A percentile compares a stretch with the other conserved stretches of the same genome.
Evolutionary conservation across 768 basidiomycete species (phyloP).

Genomic region (Strobilomyces echinocephalus): DNA sequence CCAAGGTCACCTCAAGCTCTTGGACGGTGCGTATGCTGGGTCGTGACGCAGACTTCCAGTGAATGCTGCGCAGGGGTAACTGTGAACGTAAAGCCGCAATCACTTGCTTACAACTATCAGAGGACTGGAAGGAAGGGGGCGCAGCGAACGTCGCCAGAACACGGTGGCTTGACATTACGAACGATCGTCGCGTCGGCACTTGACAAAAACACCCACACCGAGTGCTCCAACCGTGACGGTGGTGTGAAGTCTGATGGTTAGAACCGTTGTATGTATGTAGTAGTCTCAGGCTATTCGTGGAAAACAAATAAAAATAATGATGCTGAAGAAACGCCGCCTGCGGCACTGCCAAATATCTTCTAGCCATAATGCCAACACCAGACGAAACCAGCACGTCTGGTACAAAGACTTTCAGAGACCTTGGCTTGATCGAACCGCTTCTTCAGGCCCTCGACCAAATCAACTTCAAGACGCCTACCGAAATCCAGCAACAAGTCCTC

Average conservation of each 20-base stretch:
- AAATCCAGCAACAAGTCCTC: constrained; percentile 81
- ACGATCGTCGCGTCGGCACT: neutral
- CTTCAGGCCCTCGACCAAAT: constrained; percentile 80
- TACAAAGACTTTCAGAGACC: constrained; percentile 62
- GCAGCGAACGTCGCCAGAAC: constrained; percentile 69
- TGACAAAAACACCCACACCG: neutral
- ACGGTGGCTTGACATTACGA: constrained; percentile 39
- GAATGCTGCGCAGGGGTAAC: constrained; percentile 81
- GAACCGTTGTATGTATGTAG: neutral
- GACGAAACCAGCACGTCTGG: constrained; percentile 55
- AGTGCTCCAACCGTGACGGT: neutral
- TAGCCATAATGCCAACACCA: constrained; percentile 49
- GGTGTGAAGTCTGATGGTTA: neutral
- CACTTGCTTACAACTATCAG: constrained; percentile 71
- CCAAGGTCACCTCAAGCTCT: constrained; percentile 73
- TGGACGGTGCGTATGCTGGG: constrained; percentile 82
- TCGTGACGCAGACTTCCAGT: constrained; percentile 80
- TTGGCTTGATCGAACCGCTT: constrained; percentile 87
- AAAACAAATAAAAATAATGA: neutral
- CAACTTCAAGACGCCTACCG: constrained; percentile 81
- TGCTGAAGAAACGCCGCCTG: neutral
- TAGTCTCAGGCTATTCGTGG: constrained; percentile 9
- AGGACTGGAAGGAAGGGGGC: constrained; percentile 56
- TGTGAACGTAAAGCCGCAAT: constrained; percentile 61
- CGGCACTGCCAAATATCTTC: neutral